Percentiles rank a stretch among this genome's conserved stretches.
These are phyloP conservation scores for Aspergillus taichungensis DNA, from an alignment of 495 filamentous ascomycete species.

Conservation along the genomic window DNA sequence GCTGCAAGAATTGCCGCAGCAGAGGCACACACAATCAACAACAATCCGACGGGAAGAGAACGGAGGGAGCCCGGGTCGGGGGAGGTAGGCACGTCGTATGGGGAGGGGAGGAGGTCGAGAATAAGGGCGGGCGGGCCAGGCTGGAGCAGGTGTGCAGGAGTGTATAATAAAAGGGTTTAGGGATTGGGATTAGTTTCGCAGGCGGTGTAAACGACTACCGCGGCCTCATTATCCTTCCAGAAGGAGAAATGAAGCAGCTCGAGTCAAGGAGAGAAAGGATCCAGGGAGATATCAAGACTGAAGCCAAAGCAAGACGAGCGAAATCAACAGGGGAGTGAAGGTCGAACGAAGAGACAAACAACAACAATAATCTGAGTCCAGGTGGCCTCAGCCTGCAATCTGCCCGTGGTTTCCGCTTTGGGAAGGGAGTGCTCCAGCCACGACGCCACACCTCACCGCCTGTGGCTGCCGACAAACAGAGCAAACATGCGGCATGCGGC, in stretches of 20 bases:
- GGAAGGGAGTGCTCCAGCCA: no score
- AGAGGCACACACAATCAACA: constrained; percentile 10
- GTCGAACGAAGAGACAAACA: no score
- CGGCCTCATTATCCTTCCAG: constrained; percentile 23
- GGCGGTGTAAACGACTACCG: constrained; percentile 18
- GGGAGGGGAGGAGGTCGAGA: constrained; percentile 8
- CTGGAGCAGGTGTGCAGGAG: no score
- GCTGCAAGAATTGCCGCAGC: constrained; percentile 31
- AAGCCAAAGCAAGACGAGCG: no score
- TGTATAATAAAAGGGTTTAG: constrained; percentile 1
- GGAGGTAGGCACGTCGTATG: constrained; percentile 18
- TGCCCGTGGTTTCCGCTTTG: no score
- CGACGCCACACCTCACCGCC: neutral
- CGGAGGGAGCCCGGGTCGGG: constrained; percentile 2
- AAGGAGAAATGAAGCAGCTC: constrained; percentile 1
- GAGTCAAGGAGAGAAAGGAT: constrained; percentile 1
- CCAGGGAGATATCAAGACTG: neutral
- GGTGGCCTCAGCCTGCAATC: no score
- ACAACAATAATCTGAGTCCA: no score
- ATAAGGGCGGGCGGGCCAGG: constrained; percentile 19
- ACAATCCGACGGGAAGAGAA: constrained; percentile 1
- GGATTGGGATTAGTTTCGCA: constrained; percentile 16
- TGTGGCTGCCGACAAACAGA: constrained; percentile 32
- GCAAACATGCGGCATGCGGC: constrained; percentile 35
- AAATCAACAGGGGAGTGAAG: no score